Base-by-base conservation (phyloP, 768 basidiomycete species). In the Lentinula edodes region DNA sequence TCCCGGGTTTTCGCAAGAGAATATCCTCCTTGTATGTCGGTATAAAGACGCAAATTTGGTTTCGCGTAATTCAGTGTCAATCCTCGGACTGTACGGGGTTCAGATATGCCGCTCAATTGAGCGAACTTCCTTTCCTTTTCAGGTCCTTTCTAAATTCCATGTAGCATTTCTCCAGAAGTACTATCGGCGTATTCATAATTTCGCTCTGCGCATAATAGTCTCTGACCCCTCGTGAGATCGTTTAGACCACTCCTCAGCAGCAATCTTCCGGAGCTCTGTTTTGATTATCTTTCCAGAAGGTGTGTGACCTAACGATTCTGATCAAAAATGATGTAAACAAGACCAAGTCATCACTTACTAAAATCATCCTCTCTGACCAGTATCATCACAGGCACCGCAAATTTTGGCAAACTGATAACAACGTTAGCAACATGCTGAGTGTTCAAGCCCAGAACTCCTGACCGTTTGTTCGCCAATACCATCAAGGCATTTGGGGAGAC, bases 311-410 rank as follows among this genome's bases (percentile, higher is more conserved):
- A 23, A 34, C 20, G 4, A 23, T 10, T 16, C 3, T 12, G 6
- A 46, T 18, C 39, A 28, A 45, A 23, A 20, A 16, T 18, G 15
- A 10, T n/a, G 9, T 16, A 39, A 18, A 39, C 13, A 45, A 35
- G 28, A 13, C 9, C 6, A 20, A 46, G 35, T 8, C 6, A 43
- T 18, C 39, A 65, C 74, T 57, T 65, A 81, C 79, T 76, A 28
- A 83, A 73, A 6, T 74, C 67, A 43, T 75, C 69, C 15, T 75
- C 68, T 61, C 69, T 70, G 12, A 83, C 67, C 4, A 83, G 36
- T n/a, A 83, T 71, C 74, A 84, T 77, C 2, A 78, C 80, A 6
- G 83, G 83, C 15, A 83, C 76, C 18, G 82, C 81, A 61, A 78
- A 82, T 46, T 68, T 71, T 7, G 83, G 81, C 56, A 83, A 69